Base-by-base conservation (phyloP, 2,329 filamentous ascomycete species). In the Epichloe hybrida region DNA sequence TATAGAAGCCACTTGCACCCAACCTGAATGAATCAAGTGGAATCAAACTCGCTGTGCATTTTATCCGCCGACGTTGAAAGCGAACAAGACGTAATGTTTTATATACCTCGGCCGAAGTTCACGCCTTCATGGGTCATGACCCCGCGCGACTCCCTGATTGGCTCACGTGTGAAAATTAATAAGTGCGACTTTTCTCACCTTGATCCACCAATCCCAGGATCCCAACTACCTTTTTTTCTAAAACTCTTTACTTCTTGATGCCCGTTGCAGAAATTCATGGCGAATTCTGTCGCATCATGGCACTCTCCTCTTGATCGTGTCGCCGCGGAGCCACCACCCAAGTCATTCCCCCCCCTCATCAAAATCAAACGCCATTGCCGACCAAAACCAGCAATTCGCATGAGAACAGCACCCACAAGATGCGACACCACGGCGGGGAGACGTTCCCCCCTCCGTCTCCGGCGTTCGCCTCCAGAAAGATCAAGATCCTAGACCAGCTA, bases 401-500 rank as follows among this genome's bases (percentile, higher is more conserved):
- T 11, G 35, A 17, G 6, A 15, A 20, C 15, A 39, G 21, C 8
- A 15, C 13, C 3, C 17, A 3, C 17, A n/a, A 50, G 35, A 66
- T 66, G 65, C 60, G 59, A 45, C 55, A 52, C 27, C 46, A 35
- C 36, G 15, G 38, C 39, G 11, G 40, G 46, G 46, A 34, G 8
- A 7, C 17, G 34, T 58, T 67, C 47, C 62, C 62, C 62, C 15
- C 49, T n/a, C 64, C 66, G 3, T 63, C 66, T 5, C 51, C 61
- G 13, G 53, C 57, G 37, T 87, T 86, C 61, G 47, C 67, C 40
- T 62, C 66, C 44, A 85, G 80, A 63, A 97, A 96, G 67, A 64
- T 68, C 48, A 81, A 76, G 53, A 94, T 95, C 56, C 70, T 96
- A 13, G 68, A 74, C 41, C 78, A 83, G 56, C 80, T 96, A 3